Evolutionary conservation across 306 rosid species (phyloP).

Genomic region (Sophora flavescens): DNA sequence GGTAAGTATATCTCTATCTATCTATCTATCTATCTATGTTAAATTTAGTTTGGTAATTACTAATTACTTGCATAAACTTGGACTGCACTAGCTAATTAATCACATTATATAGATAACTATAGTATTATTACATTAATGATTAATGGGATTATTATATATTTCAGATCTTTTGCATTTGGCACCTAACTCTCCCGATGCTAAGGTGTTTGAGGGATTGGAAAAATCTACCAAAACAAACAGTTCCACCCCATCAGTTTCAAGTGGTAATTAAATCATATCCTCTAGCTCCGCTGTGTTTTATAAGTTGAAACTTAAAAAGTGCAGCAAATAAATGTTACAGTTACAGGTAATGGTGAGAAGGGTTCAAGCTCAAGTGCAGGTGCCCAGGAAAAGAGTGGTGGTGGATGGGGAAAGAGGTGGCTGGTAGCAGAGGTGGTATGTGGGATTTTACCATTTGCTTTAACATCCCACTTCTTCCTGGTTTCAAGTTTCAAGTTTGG

Average conservation of each 20-base stretch:
- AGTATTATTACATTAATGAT: too few relatives aligned
- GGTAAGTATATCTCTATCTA: slow-evolving; percentile 44
- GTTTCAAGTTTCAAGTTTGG: slow-evolving; percentile 44
- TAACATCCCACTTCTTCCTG: slow-evolving; percentile 44
- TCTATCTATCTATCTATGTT: not conserved
- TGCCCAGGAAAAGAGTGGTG: slow-evolving; percentile 54
- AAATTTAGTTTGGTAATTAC: not conserved
- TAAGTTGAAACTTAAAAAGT: slow-evolving; percentile 33
- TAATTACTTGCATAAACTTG: too few relatives aligned
- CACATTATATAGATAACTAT: too few relatives aligned
- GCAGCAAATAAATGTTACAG: slow-evolving; percentile 12
- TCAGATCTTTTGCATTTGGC: slow-evolving; percentile 79
- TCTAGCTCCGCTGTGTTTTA: not conserved
- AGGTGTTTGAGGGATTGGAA: slow-evolving; percentile 61
- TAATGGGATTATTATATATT: not conserved
- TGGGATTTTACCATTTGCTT: slow-evolving; percentile 51
- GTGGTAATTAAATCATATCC: slow-evolving; percentile 45
- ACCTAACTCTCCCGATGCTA: slow-evolving; percentile 73
- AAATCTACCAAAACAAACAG: slow-evolving; percentile 39
- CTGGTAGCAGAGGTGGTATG: slow-evolving; percentile 45
- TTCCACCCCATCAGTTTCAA: slow-evolving; percentile 34
- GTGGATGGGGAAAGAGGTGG: slow-evolving; percentile 49
- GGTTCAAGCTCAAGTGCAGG: slow-evolving; percentile 47
- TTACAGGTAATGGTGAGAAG: slow-evolving; percentile 40
- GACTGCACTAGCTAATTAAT: too few relatives aligned